Base-by-base conservation (phyloP, 2,329 filamentous ascomycete species). In the Scleromitrula shiraiana region DNA sequence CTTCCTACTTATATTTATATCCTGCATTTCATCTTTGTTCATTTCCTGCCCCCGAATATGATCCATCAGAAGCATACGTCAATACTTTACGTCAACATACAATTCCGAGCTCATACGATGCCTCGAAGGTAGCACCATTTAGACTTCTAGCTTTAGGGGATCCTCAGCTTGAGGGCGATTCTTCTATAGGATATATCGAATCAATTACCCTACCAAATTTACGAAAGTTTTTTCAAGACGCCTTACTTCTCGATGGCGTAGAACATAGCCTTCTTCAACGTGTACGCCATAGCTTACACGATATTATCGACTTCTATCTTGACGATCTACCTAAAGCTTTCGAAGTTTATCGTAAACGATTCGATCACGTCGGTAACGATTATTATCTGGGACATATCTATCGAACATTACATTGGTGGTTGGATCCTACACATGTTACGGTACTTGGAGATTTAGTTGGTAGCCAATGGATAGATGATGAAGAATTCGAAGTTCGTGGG, bases 351-450 rank as follows among this genome's bases (percentile, higher is more conserved):
- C 78, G 87, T 55, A 98, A 98, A 69, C 76, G 78, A 15, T 66
- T 98, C 57, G 93, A 98, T 66, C 77, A 96, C 2, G 78, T 89
- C 60, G 93, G 93, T 4, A 98, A 98, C 67, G 93, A 98, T 67
- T 87, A 82, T 62, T 98, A 97, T 66, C 77, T 98, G 26, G 88
- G 86, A 17, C 93, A 98, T 65, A 89, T 96, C 50, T 96, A 94
- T 67, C 78, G 88, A 14, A 85, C 82, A 0, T 67, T 95, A 41
- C 76, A 78, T 56, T 95, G 89, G 88, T 94, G 86, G 83, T 78
- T 85, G 0, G 70, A 73, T 14, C 93, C 93, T 7, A 94, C 88
- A 0, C 93, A 98, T 64, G 80, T 93, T 17, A 82, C 85, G 0
- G 89, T 97, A 0, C 73, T 98, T 4, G 93, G 93, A 3, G 93